Evolutionary conservation across 139 green algal species (phyloP).

Genomic region (Auxenochlorella pyrenoidosa): DNA sequence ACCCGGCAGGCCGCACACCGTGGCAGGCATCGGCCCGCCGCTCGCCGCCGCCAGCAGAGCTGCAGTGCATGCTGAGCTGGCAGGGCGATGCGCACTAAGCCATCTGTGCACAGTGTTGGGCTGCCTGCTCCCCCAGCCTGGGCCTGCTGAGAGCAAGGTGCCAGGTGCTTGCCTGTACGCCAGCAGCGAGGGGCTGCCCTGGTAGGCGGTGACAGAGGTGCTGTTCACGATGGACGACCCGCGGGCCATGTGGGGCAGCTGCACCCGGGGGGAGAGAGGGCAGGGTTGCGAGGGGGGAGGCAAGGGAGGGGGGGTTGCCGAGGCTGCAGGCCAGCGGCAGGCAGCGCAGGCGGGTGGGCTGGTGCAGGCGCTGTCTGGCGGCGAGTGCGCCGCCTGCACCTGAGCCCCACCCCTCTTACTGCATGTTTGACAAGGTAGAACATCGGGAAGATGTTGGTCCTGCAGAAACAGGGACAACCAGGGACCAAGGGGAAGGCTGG

Average conservation of each 20-base stretch:
- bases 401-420: not conserved
- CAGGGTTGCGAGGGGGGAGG: not conserved
- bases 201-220: conserved; percentile 72
- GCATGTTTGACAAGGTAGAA: conserved; percentile 74
- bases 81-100: too few species aligned
- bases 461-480: conserved; percentile 29
- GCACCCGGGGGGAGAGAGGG: not conserved
- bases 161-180: conserved; percentile 48
- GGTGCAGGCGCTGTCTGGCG: not conserved
- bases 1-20: too few species aligned
- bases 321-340: too few species aligned
- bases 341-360: too few species aligned
- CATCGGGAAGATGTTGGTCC: conserved; percentile 74
- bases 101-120: too few species aligned
- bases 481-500: too few species aligned
- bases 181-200: conserved; percentile 22
- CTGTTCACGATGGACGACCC: conserved; percentile 79
- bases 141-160: too few species aligned
- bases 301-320: not conserved
- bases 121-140: not conserved
- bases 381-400: too few species aligned
- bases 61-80: too few species aligned
- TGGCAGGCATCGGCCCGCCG: too few species aligned
- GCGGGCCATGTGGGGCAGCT: conserved; percentile 63
- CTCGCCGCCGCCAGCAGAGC: too few species aligned